Evolutionary conservation across 116 monocot species (phyloP).

Genomic region (Thalassia testudinum): DNA sequence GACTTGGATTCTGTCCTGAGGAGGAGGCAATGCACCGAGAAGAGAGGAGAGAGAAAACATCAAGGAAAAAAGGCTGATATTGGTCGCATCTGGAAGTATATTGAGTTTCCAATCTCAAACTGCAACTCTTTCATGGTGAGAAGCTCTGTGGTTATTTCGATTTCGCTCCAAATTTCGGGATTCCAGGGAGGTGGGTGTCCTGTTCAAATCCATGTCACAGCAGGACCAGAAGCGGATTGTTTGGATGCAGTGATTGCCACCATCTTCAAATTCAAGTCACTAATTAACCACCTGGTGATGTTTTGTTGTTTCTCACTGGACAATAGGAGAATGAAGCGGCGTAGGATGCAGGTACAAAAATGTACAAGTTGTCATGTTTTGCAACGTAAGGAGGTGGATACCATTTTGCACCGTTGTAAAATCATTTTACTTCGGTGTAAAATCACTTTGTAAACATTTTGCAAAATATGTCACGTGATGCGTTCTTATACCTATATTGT

Average conservation of each 20-base stretch:
- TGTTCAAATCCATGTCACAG: conserved; percentile 81
- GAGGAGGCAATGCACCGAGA: too few species aligned
- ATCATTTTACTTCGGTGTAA: too few species aligned
- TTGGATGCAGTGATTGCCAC: conserved; percentile 91
- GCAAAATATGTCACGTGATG: too few species aligned
- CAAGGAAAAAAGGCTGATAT: too few species aligned
- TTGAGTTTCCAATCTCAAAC: conserved; percentile 91
- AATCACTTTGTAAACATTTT: too few species aligned
- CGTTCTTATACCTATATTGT: too few species aligned
- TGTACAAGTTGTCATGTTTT: too few species aligned
- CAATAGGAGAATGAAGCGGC: conserved; percentile 95
- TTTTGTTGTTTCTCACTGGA: conserved; percentile 90
- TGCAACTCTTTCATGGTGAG: conserved; percentile 96
- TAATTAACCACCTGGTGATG: conserved; percentile 81
- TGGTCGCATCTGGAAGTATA: conserved; percentile 69
- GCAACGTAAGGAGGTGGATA: too few species aligned
- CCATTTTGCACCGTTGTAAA: too few species aligned
- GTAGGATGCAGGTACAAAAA: conserved; percentile 71
- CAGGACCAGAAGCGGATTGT: conserved; percentile 94
- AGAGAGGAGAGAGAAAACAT: too few species aligned
- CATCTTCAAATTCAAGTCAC: conserved; percentile 92
- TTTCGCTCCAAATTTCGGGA: conserved; percentile 81
- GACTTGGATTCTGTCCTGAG: too few species aligned
- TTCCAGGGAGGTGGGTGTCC: conserved; percentile 88
- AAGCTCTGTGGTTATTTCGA: conserved; percentile 95